Evolutionary conservation across 805 yeast species (phyloP), one percentile per base, ranked within the genome.

Genomic region (Cyberlindnera mississippiensis): DNA sequence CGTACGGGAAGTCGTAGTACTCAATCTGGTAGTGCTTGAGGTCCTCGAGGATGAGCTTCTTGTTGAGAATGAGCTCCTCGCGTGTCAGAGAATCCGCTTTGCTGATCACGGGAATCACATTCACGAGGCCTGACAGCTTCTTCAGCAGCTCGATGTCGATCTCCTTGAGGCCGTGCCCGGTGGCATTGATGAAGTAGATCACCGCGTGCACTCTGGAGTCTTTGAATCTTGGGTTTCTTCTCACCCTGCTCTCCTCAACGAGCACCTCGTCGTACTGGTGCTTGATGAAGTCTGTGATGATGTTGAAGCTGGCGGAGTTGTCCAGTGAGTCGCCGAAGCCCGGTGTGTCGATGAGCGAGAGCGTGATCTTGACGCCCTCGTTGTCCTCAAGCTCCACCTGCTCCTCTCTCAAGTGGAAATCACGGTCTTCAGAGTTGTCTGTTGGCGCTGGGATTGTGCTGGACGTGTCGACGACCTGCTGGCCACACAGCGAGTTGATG

Each of bases 401-500:
- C 42, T 85, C 90, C 53, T 82, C 88, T 55, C 95, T 73, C 48
- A 85, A 63, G 38, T 80, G 80, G 55, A 85, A 67, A 18, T 74
- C 79, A 40, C 76, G 64, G 37, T 71, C 76, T 1, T 70, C 63
- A 7, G 68, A 59, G 4, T 57, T 59, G 50, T 82, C 87, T 28
- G 81, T 80, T 20, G 73, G 72, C 20, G 70, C 56, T 46, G 73
- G 61, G 12, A 75, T 68, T 2, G 88, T 80, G 24, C 82, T 74
- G 2, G 85, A 76, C 1, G 80, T 72, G 32, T 84, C 87, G 11
- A 85, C 91, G 29, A 89, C 89, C 52, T 84, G 80, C 50, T 89
- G 93, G 45, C 85, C 96, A 67, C 96, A 89, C 40, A 89, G 71
- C 28, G 95, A 84, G 67, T 90, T 89, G 61, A 90, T 86, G 56